Evolutionary conservation across 257 asterid genomes (phyloP), one percentile per base, ranked within the genome.

Genomic region (Plantago ovata): DNA sequence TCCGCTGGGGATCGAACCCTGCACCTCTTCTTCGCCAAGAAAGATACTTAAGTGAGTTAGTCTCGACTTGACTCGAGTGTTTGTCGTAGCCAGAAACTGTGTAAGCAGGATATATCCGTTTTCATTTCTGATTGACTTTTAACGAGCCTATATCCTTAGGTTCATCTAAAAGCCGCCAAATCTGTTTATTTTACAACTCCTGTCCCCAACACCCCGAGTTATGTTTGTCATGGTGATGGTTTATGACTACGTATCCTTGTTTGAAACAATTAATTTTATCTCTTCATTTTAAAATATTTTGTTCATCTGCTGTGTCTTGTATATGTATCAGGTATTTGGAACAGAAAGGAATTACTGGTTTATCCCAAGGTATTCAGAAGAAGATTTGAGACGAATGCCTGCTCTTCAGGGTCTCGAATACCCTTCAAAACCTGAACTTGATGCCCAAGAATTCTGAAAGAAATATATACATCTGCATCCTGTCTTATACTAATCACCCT

Each of bases 371-470:
- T 85, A 85, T 83, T 74, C 88, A 0, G 84, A 77, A 65, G 94
- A 85, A 69, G 91, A 85, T 70, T 56, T 82, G 59, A 73, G 83
- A 60, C 65, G 86, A 48, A 82, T 80, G 44, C 91, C 91, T 13
- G 87, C 91, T 48, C 87, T 85, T 63, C 91, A 82, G 56, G 94
- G 94, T 56, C 71, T 85, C n/a, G 91, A 85, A 70, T 85, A 85
- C 63, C 94, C 94, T 32, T 77, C 81, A 33, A 82, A 74, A 44
- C 90, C 91, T 0, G 94, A 85, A 36, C 59, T 80, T n/a, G 87
- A 77, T 20, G 58, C 72, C 21, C 85, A 75, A 77, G 85, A 78
- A 65, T 74, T 80, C 70, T 80, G 67, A 76, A 53, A 63, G 4
- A 44, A 15, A 5, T 41, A 10, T 18, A 15, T 28, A 53, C 18